Base-by-base conservation (phyloP, 495 filamentous ascomycete species). In the Letharia lupina region DNA sequence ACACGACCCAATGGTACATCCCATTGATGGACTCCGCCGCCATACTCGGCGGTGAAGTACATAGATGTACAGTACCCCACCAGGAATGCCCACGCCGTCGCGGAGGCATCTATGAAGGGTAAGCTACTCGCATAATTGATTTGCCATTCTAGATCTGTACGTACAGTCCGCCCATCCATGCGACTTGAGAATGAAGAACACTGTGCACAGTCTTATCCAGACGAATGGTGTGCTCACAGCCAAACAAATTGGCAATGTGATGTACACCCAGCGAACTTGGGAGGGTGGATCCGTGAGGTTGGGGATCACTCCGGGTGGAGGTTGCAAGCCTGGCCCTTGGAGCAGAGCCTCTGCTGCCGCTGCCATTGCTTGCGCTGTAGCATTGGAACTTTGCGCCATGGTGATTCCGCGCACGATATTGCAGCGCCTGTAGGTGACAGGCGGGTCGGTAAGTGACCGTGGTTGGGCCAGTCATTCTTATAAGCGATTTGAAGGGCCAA, bases 161-260 rank as follows among this genome's bases (percentile, higher is more conserved):
- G 63, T 61, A 78, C 78, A 76, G 66, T 79, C 78, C 71, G 79
- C 77, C 69, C 67, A 73, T 13, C 72, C 70, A 61, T 78, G 76
- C 57, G 70, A 72, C 23, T 73, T 74, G 69, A 75, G 73, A 37
- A 78, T 68, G 42, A 73, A 74, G 7, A 74, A 18, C 12, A 74
- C 70, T 11, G 77, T 78, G 72, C 75, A 81, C 52, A 71, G 70
- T 15, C 78, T 68, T 28, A 79, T 64, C 13, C 60, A 62, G n/a
- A 79, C 57, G 12, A 73, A 69, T 52, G 73, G 48, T 0, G 74
- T 67, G 20, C 74, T 73, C 12, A 79, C 44, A 0, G 70, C 65
- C 37, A 79, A 61, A 57, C 76, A 78, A 15, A 75, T 56, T 10
- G 70, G 71, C 42, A 75, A 74, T 1, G 75, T 70, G 11, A 71